Evolutionary conservation across 371 early-diverging fungal species (phyloP).

Genomic region (Rhizopus microsporus): DNA sequence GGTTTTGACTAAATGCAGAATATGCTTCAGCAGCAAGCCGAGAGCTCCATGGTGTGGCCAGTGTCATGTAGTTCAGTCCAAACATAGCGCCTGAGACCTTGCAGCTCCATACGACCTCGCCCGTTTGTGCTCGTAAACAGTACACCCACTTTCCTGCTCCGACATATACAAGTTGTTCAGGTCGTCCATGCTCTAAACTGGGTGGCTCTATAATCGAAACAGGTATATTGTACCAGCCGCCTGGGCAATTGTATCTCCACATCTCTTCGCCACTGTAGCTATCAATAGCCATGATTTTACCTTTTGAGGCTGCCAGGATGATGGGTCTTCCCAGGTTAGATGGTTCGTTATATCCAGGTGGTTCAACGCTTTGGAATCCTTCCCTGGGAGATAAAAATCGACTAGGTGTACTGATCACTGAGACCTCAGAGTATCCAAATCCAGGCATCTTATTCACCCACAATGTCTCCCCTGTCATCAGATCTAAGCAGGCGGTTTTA

Average conservation of each 20-base stretch:
- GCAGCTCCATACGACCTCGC: constrained; percentile 27
- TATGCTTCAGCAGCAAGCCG: constrained; percentile 32
- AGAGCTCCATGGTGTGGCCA: constrained; percentile 43
- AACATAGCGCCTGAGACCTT: constrained; percentile 24
- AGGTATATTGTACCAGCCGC: constrained; percentile 30
- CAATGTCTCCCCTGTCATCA: constrained; percentile 8
- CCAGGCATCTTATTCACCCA: constrained; percentile 26
- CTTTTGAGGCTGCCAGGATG: constrained; percentile 26
- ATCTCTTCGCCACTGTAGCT: constrained; percentile 24
- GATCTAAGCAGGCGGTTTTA: constrained; percentile 13
- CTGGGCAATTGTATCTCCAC: constrained; percentile 38
- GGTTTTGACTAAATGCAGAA: constrained; percentile 22
- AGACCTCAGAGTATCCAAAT: constrained; percentile 22
- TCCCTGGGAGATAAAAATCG: constrained; percentile 13
- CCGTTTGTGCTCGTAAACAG: constrained; percentile 25
- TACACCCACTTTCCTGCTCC: constrained; percentile 34
- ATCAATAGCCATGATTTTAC: constrained; percentile 36
- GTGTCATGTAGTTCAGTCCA: constrained; percentile 28
- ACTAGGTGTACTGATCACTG: constrained; percentile 22
- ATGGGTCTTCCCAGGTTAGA: constrained; percentile 7
- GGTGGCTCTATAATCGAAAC: constrained; percentile 29
- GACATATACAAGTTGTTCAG: constrained; percentile 22
- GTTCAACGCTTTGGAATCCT: neutral
- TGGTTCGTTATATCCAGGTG: constrained; percentile 7
- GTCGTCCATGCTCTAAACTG: constrained; percentile 1